Conservation (phyloP, 2,329 filamentous ascomycete genomes). For the Thelonectria olida region DNA sequence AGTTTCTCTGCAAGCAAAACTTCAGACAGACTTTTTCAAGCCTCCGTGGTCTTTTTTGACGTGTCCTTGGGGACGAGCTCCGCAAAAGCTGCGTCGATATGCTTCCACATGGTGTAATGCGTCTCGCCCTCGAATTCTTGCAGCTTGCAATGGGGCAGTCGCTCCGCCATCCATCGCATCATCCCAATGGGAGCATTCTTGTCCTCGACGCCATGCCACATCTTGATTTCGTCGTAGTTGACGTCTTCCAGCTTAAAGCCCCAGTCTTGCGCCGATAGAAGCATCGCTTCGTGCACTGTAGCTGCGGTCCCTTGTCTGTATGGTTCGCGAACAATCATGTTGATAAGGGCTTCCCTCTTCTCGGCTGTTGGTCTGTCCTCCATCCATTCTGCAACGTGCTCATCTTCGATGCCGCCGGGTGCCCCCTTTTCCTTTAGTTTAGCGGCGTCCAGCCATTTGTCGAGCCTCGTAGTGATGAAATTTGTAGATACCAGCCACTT, state of each 20-base stretch:
- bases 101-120: constrained; percentile 43
- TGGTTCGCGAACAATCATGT: constrained; percentile 41
- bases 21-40: neutral
- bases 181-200: constrained; percentile 43
- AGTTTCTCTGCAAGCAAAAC: neutral
- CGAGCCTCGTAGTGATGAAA: constrained; percentile 6
- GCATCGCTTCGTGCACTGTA: constrained; percentile 40
- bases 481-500: constrained; percentile 23
- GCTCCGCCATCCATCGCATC: constrained; percentile 48
- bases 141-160: constrained; percentile 44
- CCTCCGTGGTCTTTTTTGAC: neutral
- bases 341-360: constrained; percentile 39
- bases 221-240: constrained; percentile 35
- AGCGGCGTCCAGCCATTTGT: constrained; percentile 21
- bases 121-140: constrained; percentile 46
- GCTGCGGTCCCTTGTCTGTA: constrained; percentile 41
- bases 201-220: constrained; percentile 47
- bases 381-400: constrained; percentile 7
- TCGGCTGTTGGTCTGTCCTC: constrained; percentile 15
- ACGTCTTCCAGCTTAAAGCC: constrained; percentile 44
- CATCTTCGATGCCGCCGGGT: neutral
- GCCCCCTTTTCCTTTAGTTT: constrained; percentile 15
- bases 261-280: constrained; percentile 42
- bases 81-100: constrained; percentile 29
- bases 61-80: constrained; percentile 12